Evolutionary conservation across 2,329 filamentous ascomycete species (phyloP), one percentile per base, ranked within the genome.

Genomic region (Ophiostoma angusticollis): DNA sequence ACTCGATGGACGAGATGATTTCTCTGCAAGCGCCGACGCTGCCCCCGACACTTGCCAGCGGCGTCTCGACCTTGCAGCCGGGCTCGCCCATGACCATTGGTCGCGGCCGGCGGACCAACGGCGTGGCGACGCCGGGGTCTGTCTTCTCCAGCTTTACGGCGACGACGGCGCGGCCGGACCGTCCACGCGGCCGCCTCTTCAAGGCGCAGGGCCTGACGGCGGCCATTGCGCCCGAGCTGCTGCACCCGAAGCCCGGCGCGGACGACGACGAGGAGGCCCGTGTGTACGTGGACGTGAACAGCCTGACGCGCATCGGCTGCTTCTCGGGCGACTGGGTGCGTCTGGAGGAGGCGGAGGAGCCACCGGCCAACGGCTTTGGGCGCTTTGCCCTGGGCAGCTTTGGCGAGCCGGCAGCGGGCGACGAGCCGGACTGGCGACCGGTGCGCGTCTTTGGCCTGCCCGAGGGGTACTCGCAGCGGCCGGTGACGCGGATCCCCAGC

Each of bases 311-410:
- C 49, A 80, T 98, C 39, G 87, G 89, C 13, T 96, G 89, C 58
- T 98, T 98, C 55, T 96, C 89, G 1, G 91, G 91, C 22, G 91
- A 98, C 54, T 98, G 91, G 91, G 85, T 94, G 9, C 78, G 81
- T 17, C 67, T 95, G 9, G 85, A 94, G 59, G 70, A 75, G 6
- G 72, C 83, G 0, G 72, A 82, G 47, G 84, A 86, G 53, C 81
- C 84, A 43, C 80, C 72, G 17, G 62, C 66, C 13, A 80, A 75
- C 55, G 81, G 68, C 14, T 74, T 74, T 48, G 81, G 72, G 36
- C 63, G 70, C 0, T 81, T 78, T 62, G 78, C 78, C 2, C 64
- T 85, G 4, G 76, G 75, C 17, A 78, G 74, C 45, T 82, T 78
- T 47, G 72, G 71, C 6, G 67, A 72, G n/a, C 61, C 69, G 9